These are phyloP conservation scores for Xylaria sp. DNA, from an alignment of 2,329 filamentous ascomycete species.

Conservation along the genomic window DNA sequence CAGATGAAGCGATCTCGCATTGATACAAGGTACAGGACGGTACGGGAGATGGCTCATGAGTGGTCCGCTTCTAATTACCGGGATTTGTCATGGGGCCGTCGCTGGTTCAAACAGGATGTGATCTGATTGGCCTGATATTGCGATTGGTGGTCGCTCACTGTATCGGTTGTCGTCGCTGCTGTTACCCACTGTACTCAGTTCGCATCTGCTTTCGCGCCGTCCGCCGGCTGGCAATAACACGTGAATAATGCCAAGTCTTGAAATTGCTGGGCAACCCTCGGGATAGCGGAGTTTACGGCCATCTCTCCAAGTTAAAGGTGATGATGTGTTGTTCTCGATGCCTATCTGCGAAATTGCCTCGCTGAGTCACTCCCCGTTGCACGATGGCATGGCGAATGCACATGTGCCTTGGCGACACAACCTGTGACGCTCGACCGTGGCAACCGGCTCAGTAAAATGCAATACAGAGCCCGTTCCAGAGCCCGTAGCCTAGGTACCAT, in stretches of 20 bases:
- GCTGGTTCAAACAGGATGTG: neutral
- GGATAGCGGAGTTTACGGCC: constrained; percentile 20
- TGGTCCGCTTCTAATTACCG: constrained; percentile 5
- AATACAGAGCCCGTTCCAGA: constrained; percentile 18
- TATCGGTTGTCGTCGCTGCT: neutral
- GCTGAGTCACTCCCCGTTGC: constrained; percentile 26
- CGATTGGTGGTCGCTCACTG: constrained; percentile 10
- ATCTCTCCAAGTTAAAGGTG: constrained; percentile 9
- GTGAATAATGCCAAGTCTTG: constrained; percentile 22
- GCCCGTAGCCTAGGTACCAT: constrained; percentile 4
- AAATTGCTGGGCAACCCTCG: constrained; percentile 19
- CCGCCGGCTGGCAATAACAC: constrained; percentile 19
- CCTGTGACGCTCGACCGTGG: constrained; percentile 15
- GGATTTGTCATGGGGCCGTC: constrained; percentile 17
- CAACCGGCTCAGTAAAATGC: neutral
- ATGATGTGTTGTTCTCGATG: constrained; percentile 18
- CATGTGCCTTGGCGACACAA: constrained; percentile 18
- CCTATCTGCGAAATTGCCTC: constrained; percentile 18
- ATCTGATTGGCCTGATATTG: constrained; percentile 20
- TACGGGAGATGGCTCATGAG: neutral
- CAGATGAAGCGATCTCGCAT: constrained; percentile 12
- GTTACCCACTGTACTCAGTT: no score
- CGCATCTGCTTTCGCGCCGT: neutral
- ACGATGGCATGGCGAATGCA: constrained; percentile 17
- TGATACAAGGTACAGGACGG: neutral